These are phyloP conservation scores for Talaromyces stipitatus DNA, from an alignment of 495 filamentous ascomycete species.

Conservation along the genomic window DNA sequence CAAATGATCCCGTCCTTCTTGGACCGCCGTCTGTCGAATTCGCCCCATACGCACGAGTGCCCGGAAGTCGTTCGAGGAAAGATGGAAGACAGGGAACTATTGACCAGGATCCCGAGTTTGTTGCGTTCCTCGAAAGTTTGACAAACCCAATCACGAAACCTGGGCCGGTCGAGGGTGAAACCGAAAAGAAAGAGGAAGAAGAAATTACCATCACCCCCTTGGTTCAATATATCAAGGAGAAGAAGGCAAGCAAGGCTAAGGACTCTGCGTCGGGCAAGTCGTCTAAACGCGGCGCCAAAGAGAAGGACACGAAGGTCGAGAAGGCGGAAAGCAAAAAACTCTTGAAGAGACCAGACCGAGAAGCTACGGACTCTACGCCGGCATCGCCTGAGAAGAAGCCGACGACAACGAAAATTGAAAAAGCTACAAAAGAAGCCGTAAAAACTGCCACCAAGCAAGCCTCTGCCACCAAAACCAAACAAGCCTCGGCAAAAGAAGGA, in stretches of 20 bases:
- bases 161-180: conserved; percentile 37
- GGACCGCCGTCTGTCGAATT: conserved; percentile 74
- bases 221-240: conserved; percentile 83
- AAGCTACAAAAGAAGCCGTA: conserved; percentile 63
- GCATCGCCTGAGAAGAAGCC: conserved; percentile 35
- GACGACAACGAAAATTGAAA: conserved; percentile 38
- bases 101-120: conserved; percentile 92
- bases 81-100: conserved; percentile 91
- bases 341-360: conserved; percentile 37
- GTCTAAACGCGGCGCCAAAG: conserved; percentile 53
- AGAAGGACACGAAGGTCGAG: conserved; percentile 52
- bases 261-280: conserved; percentile 47
- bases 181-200: conserved; percentile 48
- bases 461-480: conserved; percentile 18
- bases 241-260: conserved; percentile 82
- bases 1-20: conserved; percentile 57
- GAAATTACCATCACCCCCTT: conserved; percentile 75
- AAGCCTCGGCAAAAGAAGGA: conserved; percentile 24
- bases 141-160: conserved; percentile 65
- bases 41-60: conserved; percentile 72
- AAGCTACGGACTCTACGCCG: conserved; percentile 21
- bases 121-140: conserved; percentile 79
- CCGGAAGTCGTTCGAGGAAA: conserved; percentile 57
- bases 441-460: conserved; percentile 72
- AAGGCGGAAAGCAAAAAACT: conserved; percentile 46